Base-by-base conservation (phyloP, 305 asterid genomes). In the Ajuga reptans region DNA sequence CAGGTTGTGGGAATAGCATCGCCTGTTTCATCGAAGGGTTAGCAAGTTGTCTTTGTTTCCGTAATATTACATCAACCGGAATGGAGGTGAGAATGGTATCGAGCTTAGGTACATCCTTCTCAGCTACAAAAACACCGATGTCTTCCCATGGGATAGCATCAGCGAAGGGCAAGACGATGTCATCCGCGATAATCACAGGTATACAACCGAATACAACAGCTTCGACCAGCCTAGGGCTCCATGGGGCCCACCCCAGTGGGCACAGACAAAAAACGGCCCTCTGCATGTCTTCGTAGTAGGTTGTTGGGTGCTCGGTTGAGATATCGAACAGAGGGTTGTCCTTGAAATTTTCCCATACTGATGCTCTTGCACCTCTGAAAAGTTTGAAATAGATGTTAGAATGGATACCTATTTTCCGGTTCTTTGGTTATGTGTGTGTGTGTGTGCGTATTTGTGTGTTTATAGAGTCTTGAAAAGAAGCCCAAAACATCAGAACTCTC, bases 131-230 rank as follows among this genome's bases (percentile, higher is more conserved):
- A 46, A 85, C 87, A 9, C 90, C 90, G 0, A 85, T 85, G 4
- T 85, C 90, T 79, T 85, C 90, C 90, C 90, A 85, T 33, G 90
- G 90, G 45, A 85, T 85, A 0, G 90, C 90, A 42, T 85, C 90
- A 12, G 87, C 90, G 64, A 85, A 85, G 12, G 90, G 90, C 9
- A 85, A 73, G 27, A 85, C 90, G 4, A 85, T 85, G 68, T 85
- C 90, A 24, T 85, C 90, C n/a, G 90, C 90, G 64, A 85, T 83
- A 47, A 85, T 85, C 9, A 85, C 90, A 4, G 90, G 90, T 31
- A 85, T 85, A 45, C 90, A 83, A 4, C 90, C 90, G 7, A 85
- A 85, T 16, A 85, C 71, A 5, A 85, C 90, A 4, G 90, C 90
- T 69, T 85, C 90, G 0, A 85, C 90, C 34, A 85, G 72, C 41